Evolutionary conservation across 2,329 filamentous ascomycete genomes (phyloP).

Genomic region (Zasmidium cellare): DNA sequence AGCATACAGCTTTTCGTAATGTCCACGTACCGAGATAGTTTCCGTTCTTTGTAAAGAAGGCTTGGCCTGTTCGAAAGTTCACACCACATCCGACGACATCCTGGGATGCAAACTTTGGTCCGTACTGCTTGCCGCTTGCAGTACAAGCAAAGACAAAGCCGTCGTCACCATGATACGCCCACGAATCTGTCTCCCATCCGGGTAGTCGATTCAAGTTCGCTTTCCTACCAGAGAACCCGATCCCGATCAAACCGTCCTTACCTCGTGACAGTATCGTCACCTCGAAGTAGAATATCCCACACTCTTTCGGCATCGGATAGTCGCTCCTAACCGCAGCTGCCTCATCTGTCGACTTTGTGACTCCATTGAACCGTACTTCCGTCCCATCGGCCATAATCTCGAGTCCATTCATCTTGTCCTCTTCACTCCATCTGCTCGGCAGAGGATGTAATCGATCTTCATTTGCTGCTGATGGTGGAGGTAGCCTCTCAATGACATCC

Average conservation of each 20-base stretch:
- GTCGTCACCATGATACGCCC: slow-evolving; percentile 68
- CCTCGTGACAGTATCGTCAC: slow-evolving; percentile 65
- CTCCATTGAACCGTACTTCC: slow-evolving; percentile 65
- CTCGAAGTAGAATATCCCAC: slow-evolving; percentile 94
- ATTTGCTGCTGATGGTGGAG: slow-evolving; percentile 50
- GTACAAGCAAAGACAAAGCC: slow-evolving; percentile 63
- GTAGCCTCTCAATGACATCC: slow-evolving; percentile 77
- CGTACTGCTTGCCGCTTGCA: slow-evolving; percentile 58
- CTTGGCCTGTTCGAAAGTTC: slow-evolving; percentile 61
- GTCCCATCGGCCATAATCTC: slow-evolving; percentile 74
- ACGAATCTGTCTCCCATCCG: slow-evolving; percentile 66
- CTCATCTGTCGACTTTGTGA: slow-evolving; percentile 65
- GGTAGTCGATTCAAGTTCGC: slow-evolving; percentile 62
- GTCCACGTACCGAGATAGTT: slow-evolving; percentile 52
- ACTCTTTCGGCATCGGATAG: slow-evolving; percentile 81
- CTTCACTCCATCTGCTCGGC: slow-evolving; percentile 78
- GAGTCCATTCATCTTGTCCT: slow-evolving; percentile 71
- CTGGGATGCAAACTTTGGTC: slow-evolving; percentile 58
- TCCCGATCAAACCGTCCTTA: slow-evolving; percentile 60
- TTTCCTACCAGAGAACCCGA: slow-evolving; percentile 62
- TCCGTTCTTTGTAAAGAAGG: slow-evolving; percentile 68
- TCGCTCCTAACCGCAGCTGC: slow-evolving; percentile 81
- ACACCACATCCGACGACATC: slow-evolving; percentile 66
- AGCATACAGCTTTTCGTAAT: background rate
- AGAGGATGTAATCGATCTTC: slow-evolving; percentile 68